Percentiles rank a stretch among this genome's conserved stretches.
phyloP scores from a whole-genome alignment of 768 basidiomycete genomes.

The Auricularia heimuer region DNA sequence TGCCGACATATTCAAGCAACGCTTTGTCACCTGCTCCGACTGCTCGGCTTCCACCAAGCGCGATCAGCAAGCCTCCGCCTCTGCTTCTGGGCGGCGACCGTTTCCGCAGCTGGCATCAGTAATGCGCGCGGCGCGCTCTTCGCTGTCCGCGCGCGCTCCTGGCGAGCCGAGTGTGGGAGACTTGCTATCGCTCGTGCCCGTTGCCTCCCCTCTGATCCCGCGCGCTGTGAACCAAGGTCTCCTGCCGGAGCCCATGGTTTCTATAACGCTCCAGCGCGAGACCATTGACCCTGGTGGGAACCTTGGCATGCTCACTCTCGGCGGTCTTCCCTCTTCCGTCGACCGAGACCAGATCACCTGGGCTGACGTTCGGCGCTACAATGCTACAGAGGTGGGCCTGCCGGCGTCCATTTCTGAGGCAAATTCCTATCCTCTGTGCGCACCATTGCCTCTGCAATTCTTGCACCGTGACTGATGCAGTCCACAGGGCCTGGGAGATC shows the following conservation, averaged over 20 bases:
- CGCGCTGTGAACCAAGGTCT: conserved; percentile 11
- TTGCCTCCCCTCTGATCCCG: neutral
- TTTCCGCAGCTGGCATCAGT: conserved; percentile 5
- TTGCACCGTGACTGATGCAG: neutral
- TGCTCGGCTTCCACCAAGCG: neutral
- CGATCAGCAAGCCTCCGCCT: neutral
- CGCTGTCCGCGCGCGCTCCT: neutral
- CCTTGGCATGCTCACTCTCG: conserved; percentile 53
- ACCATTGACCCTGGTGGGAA: conserved; percentile 61
- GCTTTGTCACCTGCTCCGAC: neutral
- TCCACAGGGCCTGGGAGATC: conserved; percentile 55
- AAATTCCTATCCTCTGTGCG: conserved; percentile 3
- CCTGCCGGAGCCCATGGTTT: conserved; percentile 38
- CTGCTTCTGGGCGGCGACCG: neutral
- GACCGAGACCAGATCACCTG: conserved; percentile 45
- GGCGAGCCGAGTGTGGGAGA: conserved; percentile 6
- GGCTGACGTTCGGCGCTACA: conserved; percentile 53
- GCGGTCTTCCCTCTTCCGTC: conserved; percentile 48
- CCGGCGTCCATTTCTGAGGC: conserved; percentile 27
- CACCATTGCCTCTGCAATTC: neutral
- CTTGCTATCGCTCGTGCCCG: conserved; percentile 32
- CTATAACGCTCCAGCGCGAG: conserved; percentile 59
- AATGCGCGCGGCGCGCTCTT: neutral
- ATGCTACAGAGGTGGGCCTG: conserved; percentile 41
- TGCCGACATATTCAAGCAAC: conserved; percentile 25